Evolutionary conservation across 2,329 filamentous ascomycete genomes (phyloP), one percentile per base, ranked within the genome.

Genomic region (Colletotrichum sp.): DNA sequence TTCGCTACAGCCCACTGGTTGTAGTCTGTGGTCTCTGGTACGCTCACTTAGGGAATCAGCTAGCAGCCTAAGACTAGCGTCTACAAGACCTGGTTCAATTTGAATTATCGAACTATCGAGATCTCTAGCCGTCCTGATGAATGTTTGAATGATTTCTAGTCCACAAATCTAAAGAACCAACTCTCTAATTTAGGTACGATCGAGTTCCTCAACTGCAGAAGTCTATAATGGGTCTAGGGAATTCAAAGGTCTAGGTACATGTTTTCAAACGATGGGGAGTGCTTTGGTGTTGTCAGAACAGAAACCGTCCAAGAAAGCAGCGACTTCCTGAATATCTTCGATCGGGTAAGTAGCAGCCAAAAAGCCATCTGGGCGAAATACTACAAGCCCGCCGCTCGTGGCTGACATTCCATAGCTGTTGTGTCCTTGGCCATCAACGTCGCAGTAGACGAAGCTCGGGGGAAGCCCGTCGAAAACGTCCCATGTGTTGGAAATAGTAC

Each of bases 111-210:
- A 49, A n/a, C 8, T 49, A 6, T n/a, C 16, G 1, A n/a, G 1
- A 4, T n/a, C 5, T 7, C 8, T 49, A 1, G 18, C n/a, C 6
- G 18, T n/a, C 44, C 2, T 13, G 5, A 13, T 12, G 10, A 13
- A 7, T 21, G 0, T 8, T 13, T n/a, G 1, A n/a, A 44, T n/a
- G 0, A 3, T n/a, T 1, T 44, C 2, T 21, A 8, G 1, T 12
- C 6, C 3, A n/a, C n/a, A 13, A 13, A 8, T 52, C 3, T 52
- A 13, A 4, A 21, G 2, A 21, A 8, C 0, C 10, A 8, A 3
- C 10, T 8, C 44, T 52, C 6, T 1, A 21, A 21, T 21, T 2
- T 7, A 52, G 39, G 0, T 7, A n/a, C 3, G 0, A n/a, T 49
- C 18, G 4, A 12, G 7, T n/a, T n/a, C 18, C 39, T 1, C 5